These are phyloP conservation scores for Scytalidium lignicola DNA, from an alignment of 2,329 filamentous ascomycete species.

Conservation along the genomic window DNA sequence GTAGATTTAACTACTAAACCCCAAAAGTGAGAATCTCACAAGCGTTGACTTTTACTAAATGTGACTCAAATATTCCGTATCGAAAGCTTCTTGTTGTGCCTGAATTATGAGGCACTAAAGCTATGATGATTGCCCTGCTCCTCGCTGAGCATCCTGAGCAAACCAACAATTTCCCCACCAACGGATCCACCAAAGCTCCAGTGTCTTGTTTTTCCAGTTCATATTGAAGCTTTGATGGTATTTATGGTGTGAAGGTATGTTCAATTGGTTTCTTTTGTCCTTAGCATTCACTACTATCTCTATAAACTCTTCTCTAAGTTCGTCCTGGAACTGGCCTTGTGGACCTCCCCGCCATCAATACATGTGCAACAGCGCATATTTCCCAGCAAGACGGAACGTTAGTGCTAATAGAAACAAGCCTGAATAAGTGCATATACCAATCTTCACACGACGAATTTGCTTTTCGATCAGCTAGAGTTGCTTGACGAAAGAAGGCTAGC, in stretches of 20 bases:
- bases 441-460: background rate
- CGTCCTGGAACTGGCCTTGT: background rate
- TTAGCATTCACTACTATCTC: background rate
- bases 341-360: background rate
- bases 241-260: constrained; percentile 18
- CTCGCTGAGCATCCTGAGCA: background rate
- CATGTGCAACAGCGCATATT: background rate
- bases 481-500: constrained; percentile 12
- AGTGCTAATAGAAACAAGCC: background rate
- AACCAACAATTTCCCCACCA: background rate
- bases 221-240: constrained; percentile 1
- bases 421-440: background rate
- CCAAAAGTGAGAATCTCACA: background rate
- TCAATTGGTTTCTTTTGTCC: constrained; percentile 12
- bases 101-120: background rate
- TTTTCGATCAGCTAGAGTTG: background rate
- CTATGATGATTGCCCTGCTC: background rate
- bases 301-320: background rate
- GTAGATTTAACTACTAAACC: background rate
- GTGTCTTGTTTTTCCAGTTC: background rate
- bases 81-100: background rate
- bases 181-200: background rate
- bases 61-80: background rate
- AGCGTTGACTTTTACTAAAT: background rate
- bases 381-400: background rate